Evolutionary conservation across 2,329 filamentous ascomycete genomes (phyloP), one percentile per base, ranked within the genome.

Genomic region (Aspergillus fructus): DNA sequence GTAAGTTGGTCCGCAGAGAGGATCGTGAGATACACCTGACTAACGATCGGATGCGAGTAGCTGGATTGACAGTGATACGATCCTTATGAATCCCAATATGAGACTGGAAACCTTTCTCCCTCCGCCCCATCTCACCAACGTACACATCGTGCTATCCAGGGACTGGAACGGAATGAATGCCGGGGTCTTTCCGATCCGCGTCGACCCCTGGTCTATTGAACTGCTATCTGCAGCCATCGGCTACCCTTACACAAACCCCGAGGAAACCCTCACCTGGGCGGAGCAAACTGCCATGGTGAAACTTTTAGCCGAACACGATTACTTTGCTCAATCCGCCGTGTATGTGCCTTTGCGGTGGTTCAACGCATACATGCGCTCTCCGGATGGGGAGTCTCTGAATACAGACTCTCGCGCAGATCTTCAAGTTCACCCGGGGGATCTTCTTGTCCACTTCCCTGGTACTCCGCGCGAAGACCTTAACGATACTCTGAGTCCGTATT

Each of bases 121-220:
- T 8, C 72, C 72, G 1, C 60, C 65, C 4, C 51, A 66, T 23
- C 62, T 68, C 33, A 39, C 59, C 11, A 57, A 73, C 49, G 61
- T 72, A 42, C 69, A 74, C 52, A 55, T 73, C 8, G 48, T 75
- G 9, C 61, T 69, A 13, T 60, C 61, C 15, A 67, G 70, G 53
- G 71, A 74, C 58, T 68, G 65, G 59, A 68, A 69, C 34, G 71
- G 72, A 11, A 61, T 75, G 30, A 73, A 75, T 47, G 66, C 66
- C 30, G 71, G 72, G 5, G 64, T 71, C 8, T 73, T 75, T 57
- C 64, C 70, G 30, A 61, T 75, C 39, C 68, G 71, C 19, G 71
- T 75, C 24, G 64, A 71, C 39, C 61, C 64, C 21, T 75, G 72
- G 72, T 71, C 66, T 12, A 61, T 74, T 23, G 58, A 68, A 9